Evolutionary conservation across 805 yeast species (phyloP), one percentile per base, ranked within the genome.

Genomic region (Candida railenensis): DNA sequence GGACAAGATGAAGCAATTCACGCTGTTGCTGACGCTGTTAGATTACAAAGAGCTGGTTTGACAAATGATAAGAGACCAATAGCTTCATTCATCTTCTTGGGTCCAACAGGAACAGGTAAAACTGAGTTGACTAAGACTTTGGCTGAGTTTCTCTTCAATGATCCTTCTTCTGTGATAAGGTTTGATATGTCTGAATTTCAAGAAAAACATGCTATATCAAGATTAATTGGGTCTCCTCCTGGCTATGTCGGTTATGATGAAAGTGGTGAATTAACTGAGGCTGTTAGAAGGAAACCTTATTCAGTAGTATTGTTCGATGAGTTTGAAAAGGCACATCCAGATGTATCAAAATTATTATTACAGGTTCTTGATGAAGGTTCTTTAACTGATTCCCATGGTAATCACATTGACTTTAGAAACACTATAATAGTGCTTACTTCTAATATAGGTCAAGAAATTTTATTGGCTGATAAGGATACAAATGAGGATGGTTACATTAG

Each of bases 111-210:
- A 70, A 92, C 98, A 0, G 99, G 99, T 70, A 92, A 92, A 67
- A 94, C 99, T 0, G 98, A 94, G 65, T 76, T 94, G 44, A 91
- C 97, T 5, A 92, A 94, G 65, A 84, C 95, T 0, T 76, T 92
- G 47, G 96, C 98, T 2, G 90, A 89, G 56, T 94, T 94, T 57
- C 67, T 92, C 56, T 94, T 94, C 67, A 94, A 90, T 59, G 92
- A 92, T 63, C 89, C 88, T 58, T 76, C 82, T 38, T 81, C 96
- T 8, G 90, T 92, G 32, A 82, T 91, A 20, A 76, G 99, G 56
- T 92, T 92, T 63, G 99, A 92, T 66, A 94, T 94, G 99, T 88
- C 96, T 18, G 99, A 92, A 65, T 92, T 94, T 66, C 98, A 92
- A 69, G 99, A 92, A 62, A 87, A 87, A 62, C 97, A 90, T 66